phyloP scores from a whole-genome alignment of 2,329 filamentous ascomycete species.

The Lachnellula arida region DNA sequence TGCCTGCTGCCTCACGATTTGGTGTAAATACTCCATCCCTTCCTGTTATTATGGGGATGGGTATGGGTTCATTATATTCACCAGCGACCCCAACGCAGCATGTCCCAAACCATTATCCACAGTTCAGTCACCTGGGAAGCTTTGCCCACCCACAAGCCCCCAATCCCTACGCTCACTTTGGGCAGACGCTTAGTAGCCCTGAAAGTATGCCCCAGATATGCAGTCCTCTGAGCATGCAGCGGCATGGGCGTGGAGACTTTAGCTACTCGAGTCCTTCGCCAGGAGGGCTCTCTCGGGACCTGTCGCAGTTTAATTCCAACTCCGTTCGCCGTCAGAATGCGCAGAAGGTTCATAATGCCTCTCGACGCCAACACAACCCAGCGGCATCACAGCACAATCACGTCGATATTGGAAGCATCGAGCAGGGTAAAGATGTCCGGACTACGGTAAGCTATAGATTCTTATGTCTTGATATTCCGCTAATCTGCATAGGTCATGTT shows the following conservation, averaged over 20 bases:
- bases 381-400: slow-evolving; percentile 53
- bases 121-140: background rate
- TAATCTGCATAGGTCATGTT: slow-evolving; percentile 69
- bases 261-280: slow-evolving; percentile 3
- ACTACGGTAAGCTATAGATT: slow-evolving; percentile 56
- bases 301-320: slow-evolving; percentile 12
- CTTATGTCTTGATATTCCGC: background rate
- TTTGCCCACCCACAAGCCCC: background rate
- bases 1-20: background rate
- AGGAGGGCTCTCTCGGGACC: slow-evolving; percentile 8
- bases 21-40: background rate
- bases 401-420: slow-evolving; percentile 57
- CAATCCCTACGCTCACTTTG: background rate
- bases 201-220: background rate
- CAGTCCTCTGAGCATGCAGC: background rate
- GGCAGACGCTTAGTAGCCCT: background rate
- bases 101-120: background rate
- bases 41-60: background rate
- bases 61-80: background rate
- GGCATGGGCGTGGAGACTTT: background rate
- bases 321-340: slow-evolving; percentile 37
- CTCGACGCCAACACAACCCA: slow-evolving; percentile 33
- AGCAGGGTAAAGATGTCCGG: slow-evolving; percentile 64
- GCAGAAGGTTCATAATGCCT: slow-evolving; percentile 30
- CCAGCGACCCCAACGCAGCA: background rate